Conservation (phyloP, 805 yeast species). For the Sugiyamaella lignohabitans region DNA sequence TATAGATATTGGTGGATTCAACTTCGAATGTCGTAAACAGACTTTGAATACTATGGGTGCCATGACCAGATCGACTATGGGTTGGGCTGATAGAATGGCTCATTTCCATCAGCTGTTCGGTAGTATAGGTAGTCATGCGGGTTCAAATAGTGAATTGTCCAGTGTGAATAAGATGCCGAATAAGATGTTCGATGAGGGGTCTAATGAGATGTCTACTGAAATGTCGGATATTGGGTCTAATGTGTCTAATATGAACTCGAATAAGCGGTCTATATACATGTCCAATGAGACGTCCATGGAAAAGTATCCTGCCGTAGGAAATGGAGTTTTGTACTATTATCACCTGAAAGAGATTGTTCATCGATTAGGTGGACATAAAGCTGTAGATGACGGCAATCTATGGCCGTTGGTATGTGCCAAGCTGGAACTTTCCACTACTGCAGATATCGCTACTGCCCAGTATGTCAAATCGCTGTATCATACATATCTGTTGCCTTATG, state of each 20-base stretch:
- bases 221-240: too few relatives aligned
- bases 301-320: conserved; percentile 24
- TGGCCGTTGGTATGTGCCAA: conserved; percentile 14
- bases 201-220: too few relatives aligned
- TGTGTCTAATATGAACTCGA: too few relatives aligned
- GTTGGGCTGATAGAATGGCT: conserved; percentile 31
- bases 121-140: background rate
- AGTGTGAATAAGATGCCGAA: too few relatives aligned
- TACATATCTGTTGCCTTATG: conserved; percentile 24
- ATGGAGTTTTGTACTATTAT: conserved; percentile 27
- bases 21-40: conserved; percentile 32
- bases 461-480: conserved; percentile 15
- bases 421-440: conserved; percentile 12
- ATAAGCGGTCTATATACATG: too few relatives aligned
- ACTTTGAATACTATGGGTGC: conserved; percentile 32
- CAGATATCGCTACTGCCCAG: conserved; percentile 7
- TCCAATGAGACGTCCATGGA: conserved; percentile 6
- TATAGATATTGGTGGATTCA: conserved; percentile 30
- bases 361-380: conserved; percentile 25
- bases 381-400: conserved; percentile 16
- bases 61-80: conserved; percentile 28
- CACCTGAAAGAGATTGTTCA: conserved; percentile 27
- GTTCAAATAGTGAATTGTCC: too few relatives aligned
- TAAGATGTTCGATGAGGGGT: too few relatives aligned
- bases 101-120: conserved; percentile 29